Base-by-base conservation (phyloP, 2,329 filamentous ascomycete species). In the Scortechinia acanthostroma region DNA sequence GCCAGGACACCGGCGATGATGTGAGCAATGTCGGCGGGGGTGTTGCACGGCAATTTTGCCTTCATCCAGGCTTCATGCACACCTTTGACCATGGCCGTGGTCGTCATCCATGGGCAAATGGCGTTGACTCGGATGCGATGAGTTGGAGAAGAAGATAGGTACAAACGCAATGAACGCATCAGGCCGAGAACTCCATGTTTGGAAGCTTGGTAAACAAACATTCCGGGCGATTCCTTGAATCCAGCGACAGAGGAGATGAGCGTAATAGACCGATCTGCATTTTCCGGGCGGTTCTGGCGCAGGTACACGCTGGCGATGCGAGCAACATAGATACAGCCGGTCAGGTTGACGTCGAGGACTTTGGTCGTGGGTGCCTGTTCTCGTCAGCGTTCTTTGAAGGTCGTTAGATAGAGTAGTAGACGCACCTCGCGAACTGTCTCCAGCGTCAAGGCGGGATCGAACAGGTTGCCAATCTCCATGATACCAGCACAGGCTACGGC, bases 141-240 rank as follows among this genome's bases (percentile, higher is more conserved):
- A 33, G 58, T 46, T 2, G 53, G 54, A 1, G 62, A 58, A 3
- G 51, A 51, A 10, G 54, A 52, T 23, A 58, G 49, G 48, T 58
- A 67, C 44, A 52, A 53, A 35, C 66, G 60, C 23, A 71, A 51
- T 21, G 62, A 62, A 35, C 68, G 58, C 59, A 71, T 65, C 4
- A 71, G 53, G 0, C 69, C 69, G 15, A 67, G 54, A 1, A 71
- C 62, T 4, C 65, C 67, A 45, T 71, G 68, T 49, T 71, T 70
- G 10, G 60, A 58, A 0, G 66, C 58, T 16, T 64, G 62, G 48
- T 72, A 70, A 20, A 70, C 57, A 21, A 63, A 63, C 1, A 70
- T 51, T 0, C 64, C 64, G 0, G 68, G 65, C n/a, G 62, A 60
- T 28, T 70, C 67, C 30, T 65, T 67, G 50, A 71, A 70, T 1